Percentiles rank a stretch among this genome's conserved stretches.
These are phyloP conservation scores for Volvariella surrecta DNA, from an alignment of 1,284 basidiomycete genomes.

Conservation along the genomic window DNA sequence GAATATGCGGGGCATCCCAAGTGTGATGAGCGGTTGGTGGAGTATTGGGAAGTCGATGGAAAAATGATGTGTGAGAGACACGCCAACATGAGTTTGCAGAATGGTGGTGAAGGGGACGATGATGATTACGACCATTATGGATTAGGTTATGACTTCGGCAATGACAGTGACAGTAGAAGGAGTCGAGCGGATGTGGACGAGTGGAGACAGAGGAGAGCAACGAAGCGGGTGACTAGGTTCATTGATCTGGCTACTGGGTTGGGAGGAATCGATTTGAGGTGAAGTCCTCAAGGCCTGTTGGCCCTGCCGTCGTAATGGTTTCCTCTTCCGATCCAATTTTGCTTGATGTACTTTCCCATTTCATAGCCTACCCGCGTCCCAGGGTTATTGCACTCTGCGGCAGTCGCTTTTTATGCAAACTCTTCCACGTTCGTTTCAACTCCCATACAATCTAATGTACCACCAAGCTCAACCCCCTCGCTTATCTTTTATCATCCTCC, in stretches of 20 bases:
- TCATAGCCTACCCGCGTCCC: no score
- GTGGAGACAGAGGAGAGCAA: slow-evolving; percentile 35
- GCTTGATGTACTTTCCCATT: no score
- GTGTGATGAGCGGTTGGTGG: slow-evolving; percentile 54
- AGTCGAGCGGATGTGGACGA: slow-evolving; percentile 19
- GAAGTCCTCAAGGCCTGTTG: not conserved
- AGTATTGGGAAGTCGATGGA: slow-evolving; percentile 84
- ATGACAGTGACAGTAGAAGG: slow-evolving; percentile 19
- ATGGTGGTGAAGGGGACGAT: slow-evolving; percentile 23
- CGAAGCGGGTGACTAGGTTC: slow-evolving; percentile 58
- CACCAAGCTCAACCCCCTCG: not conserved
- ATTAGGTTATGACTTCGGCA: slow-evolving; percentile 11
- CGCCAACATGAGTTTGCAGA: slow-evolving; percentile 28
- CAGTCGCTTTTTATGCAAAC: no score
- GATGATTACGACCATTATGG: slow-evolving; percentile 15
- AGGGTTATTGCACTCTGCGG: no score
- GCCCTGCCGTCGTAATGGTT: not conserved
- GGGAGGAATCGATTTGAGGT: slow-evolving; percentile 10
- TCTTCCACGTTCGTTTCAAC: no score
- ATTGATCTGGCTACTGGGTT: slow-evolving; percentile 40
- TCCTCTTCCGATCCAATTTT: no score
- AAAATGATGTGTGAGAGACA: slow-evolving; percentile 78
- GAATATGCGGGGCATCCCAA: slow-evolving; percentile 47
- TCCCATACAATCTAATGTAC: not conserved
- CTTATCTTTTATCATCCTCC: no score